These are phyloP conservation scores for Thelephora terrestris DNA, from an alignment of 1,284 basidiomycete genomes.

Conservation along the genomic window DNA sequence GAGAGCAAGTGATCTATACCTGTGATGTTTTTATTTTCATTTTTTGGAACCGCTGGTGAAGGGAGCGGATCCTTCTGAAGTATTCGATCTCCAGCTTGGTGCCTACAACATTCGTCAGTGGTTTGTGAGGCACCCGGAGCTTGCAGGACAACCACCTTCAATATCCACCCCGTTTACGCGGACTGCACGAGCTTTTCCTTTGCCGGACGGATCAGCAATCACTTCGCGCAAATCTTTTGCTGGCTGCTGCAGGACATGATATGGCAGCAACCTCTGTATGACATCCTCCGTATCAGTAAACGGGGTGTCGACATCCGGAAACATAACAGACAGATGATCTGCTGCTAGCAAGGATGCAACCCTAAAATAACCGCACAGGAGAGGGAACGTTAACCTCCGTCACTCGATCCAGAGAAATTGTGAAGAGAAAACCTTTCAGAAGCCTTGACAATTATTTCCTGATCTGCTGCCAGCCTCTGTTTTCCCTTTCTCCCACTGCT, in stretches of 20 bases:
- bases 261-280: constrained; percentile 58
- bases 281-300: constrained; percentile 53
- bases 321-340: constrained; percentile 49
- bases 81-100: constrained; percentile 61
- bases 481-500: constrained; percentile 23
- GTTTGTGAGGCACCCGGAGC: constrained; percentile 2
- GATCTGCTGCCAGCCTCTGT: constrained; percentile 34
- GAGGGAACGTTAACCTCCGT: neutral
- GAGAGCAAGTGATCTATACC: constrained; percentile 28
- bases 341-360: constrained; percentile 43
- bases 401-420: constrained; percentile 1
- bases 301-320: constrained; percentile 58
- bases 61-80: constrained; percentile 40
- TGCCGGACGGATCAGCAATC: constrained; percentile 14
- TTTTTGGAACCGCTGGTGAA: constrained; percentile 48
- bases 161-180: too few species aligned
- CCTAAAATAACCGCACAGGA: constrained; percentile 24
- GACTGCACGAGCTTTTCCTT: constrained; percentile 46
- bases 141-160: constrained; percentile 1
- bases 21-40: constrained; percentile 42
- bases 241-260: constrained; percentile 69
- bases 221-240: constrained; percentile 41
- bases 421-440: constrained; percentile 34
- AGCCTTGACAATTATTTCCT: constrained; percentile 32
- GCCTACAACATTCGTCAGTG: constrained; percentile 27